Percentiles rank a stretch among this genome's conserved stretches.
Evolutionary conservation across 2,329 filamentous ascomycete genomes (phyloP).

Genomic region (Didymosphaeria variabile): DNA sequence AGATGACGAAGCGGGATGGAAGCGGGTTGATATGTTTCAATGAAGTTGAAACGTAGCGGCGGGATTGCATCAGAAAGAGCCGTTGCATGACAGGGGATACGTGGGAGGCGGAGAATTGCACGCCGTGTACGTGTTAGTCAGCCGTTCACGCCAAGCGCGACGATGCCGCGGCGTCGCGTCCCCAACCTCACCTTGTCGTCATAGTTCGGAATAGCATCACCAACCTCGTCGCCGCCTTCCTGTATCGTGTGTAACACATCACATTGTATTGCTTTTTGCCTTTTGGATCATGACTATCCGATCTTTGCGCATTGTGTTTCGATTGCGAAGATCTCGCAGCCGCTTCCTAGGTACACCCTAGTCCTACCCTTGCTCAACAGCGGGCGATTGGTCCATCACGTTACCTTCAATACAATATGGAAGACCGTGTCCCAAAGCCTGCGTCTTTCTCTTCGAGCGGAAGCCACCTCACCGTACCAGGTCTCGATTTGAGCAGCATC

Average conservation of each 20-base stretch:
- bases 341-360: conserved; percentile 38
- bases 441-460: conserved; percentile 29
- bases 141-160: neutral
- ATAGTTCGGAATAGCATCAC: conserved; percentile 5
- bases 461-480: conserved; percentile 23
- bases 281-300: conserved; percentile 30
- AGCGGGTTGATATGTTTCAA: conserved; percentile 7
- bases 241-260: neutral
- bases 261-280: neutral
- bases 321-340: conserved; percentile 24
- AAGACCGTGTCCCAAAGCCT: conserved; percentile 29
- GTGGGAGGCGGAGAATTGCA: conserved; percentile 8
- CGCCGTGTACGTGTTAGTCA: neutral
- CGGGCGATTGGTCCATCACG: conserved; percentile 33
- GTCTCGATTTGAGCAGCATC: conserved; percentile 53
- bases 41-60: conserved; percentile 16
- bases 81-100: neutral
- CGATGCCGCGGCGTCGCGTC: conserved; percentile 1
- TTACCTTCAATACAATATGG: conserved; percentile 33
- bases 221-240: neutral
- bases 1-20: neutral
- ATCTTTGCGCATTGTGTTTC: conserved; percentile 19
- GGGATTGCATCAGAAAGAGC: conserved; percentile 7
- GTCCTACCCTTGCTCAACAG: conserved; percentile 38
- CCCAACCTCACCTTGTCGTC: conserved; percentile 18